phyloP scores from a whole-genome alignment of 352 stramenopile genomes.

The Globisporangium echinulatum region DNA sequence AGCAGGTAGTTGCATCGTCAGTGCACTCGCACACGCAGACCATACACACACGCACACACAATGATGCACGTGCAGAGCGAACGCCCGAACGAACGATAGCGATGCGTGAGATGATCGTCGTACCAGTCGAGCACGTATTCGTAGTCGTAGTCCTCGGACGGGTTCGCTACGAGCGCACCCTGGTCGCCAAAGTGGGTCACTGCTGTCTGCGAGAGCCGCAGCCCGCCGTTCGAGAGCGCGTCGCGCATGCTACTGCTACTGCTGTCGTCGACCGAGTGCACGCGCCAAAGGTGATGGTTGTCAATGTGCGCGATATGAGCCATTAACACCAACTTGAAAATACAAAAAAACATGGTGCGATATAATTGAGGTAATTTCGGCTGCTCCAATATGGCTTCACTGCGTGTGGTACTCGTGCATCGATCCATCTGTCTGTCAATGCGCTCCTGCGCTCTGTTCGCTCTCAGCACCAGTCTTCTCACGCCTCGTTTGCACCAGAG shows the following conservation, averaged over 20 bases:
- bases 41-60: neutral
- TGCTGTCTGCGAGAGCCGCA: conserved; percentile 54
- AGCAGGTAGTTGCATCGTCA: too few relatives aligned
- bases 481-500: too few relatives aligned
- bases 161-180: conserved; percentile 26
- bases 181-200: conserved; percentile 56
- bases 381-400: neutral
- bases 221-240: conserved; percentile 32
- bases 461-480: too few relatives aligned
- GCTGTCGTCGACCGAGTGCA: too few relatives aligned
- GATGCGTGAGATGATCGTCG: neutral
- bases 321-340: neutral
- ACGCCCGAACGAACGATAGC: too few relatives aligned
- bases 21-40: too few relatives aligned
- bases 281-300: neutral
- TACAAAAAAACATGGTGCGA: neutral
- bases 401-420: too few relatives aligned
- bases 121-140: conserved; percentile 80
- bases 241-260: conserved; percentile 31
- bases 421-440: too few relatives aligned
- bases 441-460: too few relatives aligned
- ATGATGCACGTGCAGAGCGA: neutral
- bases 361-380: neutral
- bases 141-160: conserved; percentile 72
- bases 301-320: neutral